A percentile compares a stretch with the other conserved stretches of the same genome.
These are phyloP conservation scores for Saccharomyces paradoxus DNA, from an alignment of 805 yeast genomes.

Conservation along the genomic window DNA sequence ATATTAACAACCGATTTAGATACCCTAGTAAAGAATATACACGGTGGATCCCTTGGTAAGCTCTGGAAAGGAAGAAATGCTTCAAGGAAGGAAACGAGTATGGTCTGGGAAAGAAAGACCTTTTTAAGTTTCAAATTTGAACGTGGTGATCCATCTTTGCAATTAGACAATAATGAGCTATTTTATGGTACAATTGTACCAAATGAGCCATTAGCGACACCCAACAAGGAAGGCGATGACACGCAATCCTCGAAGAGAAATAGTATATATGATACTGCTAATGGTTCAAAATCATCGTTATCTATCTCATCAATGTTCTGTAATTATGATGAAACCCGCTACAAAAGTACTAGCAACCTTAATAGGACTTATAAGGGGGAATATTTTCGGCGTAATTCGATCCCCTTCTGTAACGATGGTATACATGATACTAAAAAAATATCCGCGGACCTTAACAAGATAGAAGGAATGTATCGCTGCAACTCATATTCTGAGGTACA, in stretches of 20 bases:
- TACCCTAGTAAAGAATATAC: conserved; percentile 21
- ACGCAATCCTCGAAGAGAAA: neutral
- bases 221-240: neutral
- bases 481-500: conserved; percentile 21
- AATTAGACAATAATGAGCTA: conserved; percentile 9
- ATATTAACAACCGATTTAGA: conserved; percentile 35
- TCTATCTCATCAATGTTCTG: conserved; percentile 21
- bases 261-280: neutral
- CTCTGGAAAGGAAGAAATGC: conserved; percentile 47
- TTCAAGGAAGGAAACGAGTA: conserved; percentile 22
- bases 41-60: conserved; percentile 32
- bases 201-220: neutral
- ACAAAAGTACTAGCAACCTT: conserved; percentile 9
- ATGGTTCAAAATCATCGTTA: conserved; percentile 16
- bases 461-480: conserved; percentile 12
- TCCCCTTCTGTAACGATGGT: conserved; percentile 13
- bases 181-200: conserved; percentile 6
- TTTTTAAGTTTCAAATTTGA: conserved; percentile 12
- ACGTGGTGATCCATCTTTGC: conserved; percentile 20
- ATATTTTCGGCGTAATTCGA: conserved; percentile 21
- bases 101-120: conserved; percentile 7
- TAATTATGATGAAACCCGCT: conserved; percentile 19
- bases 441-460: neutral
- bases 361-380: conserved; percentile 21
- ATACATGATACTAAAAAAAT: neutral